A percentile compares a stretch with the other conserved stretches of the same genome.
Conservation (phyloP, 1,284 basidiomycete species). For the Trichosporon faecale region DNA sequence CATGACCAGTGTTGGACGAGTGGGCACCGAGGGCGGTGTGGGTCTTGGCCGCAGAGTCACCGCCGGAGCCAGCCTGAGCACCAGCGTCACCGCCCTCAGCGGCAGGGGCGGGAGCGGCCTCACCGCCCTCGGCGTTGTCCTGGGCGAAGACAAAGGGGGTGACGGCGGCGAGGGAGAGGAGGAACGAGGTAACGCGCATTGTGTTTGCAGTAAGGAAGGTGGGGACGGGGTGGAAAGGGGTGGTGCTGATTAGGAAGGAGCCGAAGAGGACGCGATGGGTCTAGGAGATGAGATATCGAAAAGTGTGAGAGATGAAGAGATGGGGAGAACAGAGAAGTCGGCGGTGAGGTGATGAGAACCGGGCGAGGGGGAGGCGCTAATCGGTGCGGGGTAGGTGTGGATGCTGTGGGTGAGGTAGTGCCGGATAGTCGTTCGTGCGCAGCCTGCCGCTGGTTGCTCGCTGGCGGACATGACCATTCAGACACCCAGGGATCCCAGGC, state of each 20-base stretch:
- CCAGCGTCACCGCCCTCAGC: neutral
- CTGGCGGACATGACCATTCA: neutral
- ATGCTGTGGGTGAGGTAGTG: neutral
- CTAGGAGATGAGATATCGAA: neutral
- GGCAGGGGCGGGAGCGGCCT: neutral
- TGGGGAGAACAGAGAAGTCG: neutral
- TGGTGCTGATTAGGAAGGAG: neutral
- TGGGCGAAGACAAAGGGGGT: constrained; percentile 1
- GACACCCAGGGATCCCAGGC: neutral
- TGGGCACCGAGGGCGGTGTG: neutral
- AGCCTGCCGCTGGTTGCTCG: neutral
- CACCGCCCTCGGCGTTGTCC: neutral
- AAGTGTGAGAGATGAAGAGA: neutral
- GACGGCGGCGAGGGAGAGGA: constrained; percentile 5
- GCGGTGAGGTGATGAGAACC: neutral
- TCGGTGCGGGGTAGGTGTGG: neutral
- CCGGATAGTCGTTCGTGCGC: neutral
- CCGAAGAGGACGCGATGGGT: neutral
- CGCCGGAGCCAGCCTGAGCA: neutral
- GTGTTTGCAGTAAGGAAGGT: neutral
- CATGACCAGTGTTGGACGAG: constrained; percentile 3
- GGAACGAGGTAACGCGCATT: neutral
- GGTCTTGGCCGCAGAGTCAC: neutral
- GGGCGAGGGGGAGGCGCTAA: neutral
- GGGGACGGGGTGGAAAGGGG: neutral